These are phyloP conservation scores for Nakazawaea wickerhamii DNA, from an alignment of 805 yeast genomes.

Conservation along the genomic window DNA sequence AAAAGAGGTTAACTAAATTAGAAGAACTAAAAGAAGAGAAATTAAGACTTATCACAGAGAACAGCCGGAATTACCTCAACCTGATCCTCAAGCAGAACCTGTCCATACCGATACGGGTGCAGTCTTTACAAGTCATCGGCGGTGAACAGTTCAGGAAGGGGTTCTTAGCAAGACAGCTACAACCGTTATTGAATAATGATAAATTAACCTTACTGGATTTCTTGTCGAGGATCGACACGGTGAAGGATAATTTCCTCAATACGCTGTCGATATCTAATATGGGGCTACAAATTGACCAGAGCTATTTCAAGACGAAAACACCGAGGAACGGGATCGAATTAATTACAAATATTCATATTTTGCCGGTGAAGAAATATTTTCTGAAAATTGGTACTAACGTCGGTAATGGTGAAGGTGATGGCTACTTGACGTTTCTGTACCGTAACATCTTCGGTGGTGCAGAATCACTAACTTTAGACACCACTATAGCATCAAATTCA, in stretches of 20 bases:
- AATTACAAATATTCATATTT: slow-evolving; percentile 22
- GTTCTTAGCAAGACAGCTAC: slow-evolving; percentile 41
- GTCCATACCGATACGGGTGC: slow-evolving; percentile 36
- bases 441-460: slow-evolving; percentile 55
- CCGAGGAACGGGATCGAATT: slow-evolving; percentile 23
- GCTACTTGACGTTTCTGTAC: slow-evolving; percentile 72
- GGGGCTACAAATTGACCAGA: slow-evolving; percentile 27
- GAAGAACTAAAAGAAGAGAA: slow-evolving; percentile 9
- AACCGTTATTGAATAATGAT: slow-evolving; percentile 37
- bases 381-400: slow-evolving; percentile 94
- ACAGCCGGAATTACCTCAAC: slow-evolving; percentile 24
- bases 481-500: slow-evolving; percentile 37
- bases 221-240: slow-evolving; percentile 35
- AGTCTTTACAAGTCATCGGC: slow-evolving; percentile 43
- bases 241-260: slow-evolving; percentile 37
- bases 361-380: slow-evolving; percentile 64
- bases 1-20: neutral
- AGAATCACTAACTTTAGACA: slow-evolving; percentile 44
- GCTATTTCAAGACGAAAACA: slow-evolving; percentile 15
- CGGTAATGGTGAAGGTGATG: slow-evolving; percentile 97
- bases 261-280: slow-evolving; percentile 39
- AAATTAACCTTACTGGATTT: slow-evolving; percentile 35
- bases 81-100: slow-evolving; percentile 25
- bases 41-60: slow-evolving; percentile 21
- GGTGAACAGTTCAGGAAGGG: slow-evolving; percentile 39